Evolutionary conservation across 306 rosid species (phyloP), one percentile per base, ranked within the genome.

Genomic region (Fragaria vesca): DNA sequence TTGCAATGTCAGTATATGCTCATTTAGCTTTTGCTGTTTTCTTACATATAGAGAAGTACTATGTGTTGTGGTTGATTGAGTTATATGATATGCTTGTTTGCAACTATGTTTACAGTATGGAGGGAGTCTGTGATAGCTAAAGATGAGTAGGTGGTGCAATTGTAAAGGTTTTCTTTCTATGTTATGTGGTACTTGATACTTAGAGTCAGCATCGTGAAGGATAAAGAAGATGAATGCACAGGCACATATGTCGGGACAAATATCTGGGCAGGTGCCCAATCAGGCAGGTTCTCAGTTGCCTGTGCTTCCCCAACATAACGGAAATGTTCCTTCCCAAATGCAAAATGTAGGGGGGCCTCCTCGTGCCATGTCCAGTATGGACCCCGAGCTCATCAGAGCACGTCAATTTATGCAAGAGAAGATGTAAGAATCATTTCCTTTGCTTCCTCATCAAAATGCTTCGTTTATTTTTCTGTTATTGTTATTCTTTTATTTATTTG

Each of bases 231-330:
- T 90, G 93, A 91, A 87, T 80, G 85, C 90, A 73, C 92, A 87
- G 86, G 79, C 91, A 26, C 93, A 89, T 75, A 77, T 86, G 79
- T 80, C 91, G 1, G 93, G 94, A 21, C 90, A 88, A 46, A 86
- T 90, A 52, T 85, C 93, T 8, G 92, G 96, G 71, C 90, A 89
- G 88, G 88, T 87, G 76, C 89, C 91, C 66, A 89, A 84, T 82
- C 94, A 92, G 87, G 82, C 92, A 43, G 93, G 88, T 43, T 76
- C 86, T 46, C 93, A 85, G 85, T 79, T 91, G 77, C 85, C 98
- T 55, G 88, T 86, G 75, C 67, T 76, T 40, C 58, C 84, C 75
- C 92, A 86, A 76, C 80, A 83, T 58, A 93, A 88, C 79, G 94
- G 94, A 50, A 91, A 86, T 73, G 67, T 83, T 66, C 84, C 91